Conservation (phyloP, 305 asterid species). For the Rubia tinctorum region DNA sequence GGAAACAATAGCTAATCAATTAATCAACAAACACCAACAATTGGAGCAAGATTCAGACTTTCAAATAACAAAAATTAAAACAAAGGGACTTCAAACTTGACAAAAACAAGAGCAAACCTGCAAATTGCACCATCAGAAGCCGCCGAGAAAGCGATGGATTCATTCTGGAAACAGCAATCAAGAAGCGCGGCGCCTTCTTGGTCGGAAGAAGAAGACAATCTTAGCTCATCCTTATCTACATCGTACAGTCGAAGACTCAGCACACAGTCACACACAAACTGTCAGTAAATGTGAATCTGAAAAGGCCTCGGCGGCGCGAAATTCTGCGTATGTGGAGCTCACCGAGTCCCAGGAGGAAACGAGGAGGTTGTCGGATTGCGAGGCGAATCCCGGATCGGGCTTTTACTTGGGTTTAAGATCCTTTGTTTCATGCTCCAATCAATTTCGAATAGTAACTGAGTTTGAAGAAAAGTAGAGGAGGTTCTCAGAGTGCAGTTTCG, state of each 20-base stretch:
- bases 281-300: background rate
- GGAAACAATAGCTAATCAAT: background rate
- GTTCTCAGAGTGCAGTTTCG: background rate
- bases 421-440: slow-evolving; percentile 36
- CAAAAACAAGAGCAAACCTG: slow-evolving; percentile 45
- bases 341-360: slow-evolving; percentile 93
- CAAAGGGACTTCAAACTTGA: background rate
- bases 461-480: slow-evolving; percentile 1
- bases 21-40: background rate
- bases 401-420: slow-evolving; percentile 33
- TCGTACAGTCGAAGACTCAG: slow-evolving; percentile 81
- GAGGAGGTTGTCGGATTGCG: slow-evolving; percentile 64
- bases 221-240: slow-evolving; percentile 56
- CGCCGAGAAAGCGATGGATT: slow-evolving; percentile 52
- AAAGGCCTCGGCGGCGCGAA: background rate
- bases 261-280: slow-evolving; percentile 11
- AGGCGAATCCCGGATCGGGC: slow-evolving; percentile 68
- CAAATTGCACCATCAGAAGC: slow-evolving; percentile 67
- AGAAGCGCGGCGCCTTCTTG: slow-evolving; percentile 44
- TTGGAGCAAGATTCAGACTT: background rate
- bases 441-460: background rate
- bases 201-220: slow-evolving; percentile 49
- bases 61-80: background rate
- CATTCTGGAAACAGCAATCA: slow-evolving; percentile 78
- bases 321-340: slow-evolving; percentile 21